Conservation (phyloP, 2,329 filamentous ascomycete species). For the Colletotrichum sp. region DNA sequence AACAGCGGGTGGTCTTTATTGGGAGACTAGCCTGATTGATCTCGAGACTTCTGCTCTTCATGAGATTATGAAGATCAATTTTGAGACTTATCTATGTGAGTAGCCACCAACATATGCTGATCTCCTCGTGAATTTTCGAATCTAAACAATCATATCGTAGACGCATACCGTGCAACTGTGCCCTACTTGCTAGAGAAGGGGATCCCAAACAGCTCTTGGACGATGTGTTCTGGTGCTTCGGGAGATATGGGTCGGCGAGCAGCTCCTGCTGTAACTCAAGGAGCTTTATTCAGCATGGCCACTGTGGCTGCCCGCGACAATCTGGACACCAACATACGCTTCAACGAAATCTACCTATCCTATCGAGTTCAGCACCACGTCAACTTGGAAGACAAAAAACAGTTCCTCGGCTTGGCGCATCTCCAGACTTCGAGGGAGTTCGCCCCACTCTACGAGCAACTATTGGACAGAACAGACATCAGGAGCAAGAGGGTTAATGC, state of each 20-base stretch:
- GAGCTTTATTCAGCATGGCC: constrained; percentile 39
- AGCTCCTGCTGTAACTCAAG: constrained; percentile 35
- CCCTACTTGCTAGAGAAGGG: constrained; percentile 32
- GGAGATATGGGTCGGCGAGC: constrained; percentile 28
- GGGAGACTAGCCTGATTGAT: constrained; percentile 24
- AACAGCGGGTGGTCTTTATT: constrained; percentile 30
- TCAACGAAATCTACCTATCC: constrained; percentile 43
- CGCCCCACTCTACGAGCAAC: neutral
- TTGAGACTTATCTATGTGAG: constrained; percentile 37
- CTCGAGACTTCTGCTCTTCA: constrained; percentile 26
- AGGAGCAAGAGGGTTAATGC: neutral
- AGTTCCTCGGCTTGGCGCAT: constrained; percentile 3
- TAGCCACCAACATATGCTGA: neutral
- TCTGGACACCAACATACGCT: constrained; percentile 36
- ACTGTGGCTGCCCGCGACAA: constrained; percentile 33
- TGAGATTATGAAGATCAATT: constrained; percentile 24
- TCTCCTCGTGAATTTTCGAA: rapidly evolving
- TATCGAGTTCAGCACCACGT: constrained; percentile 31
- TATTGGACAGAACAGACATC: constrained; percentile 11
- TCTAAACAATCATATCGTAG: constrained; percentile 7
- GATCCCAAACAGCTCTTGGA: constrained; percentile 31
- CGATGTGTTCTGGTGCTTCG: constrained; percentile 34
- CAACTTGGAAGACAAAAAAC: neutral
- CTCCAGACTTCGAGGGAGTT: neutral
- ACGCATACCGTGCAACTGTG: constrained; percentile 35